Evolutionary conservation across 352 stramenopile species (phyloP), one percentile per base, ranked within the genome.

Genomic region (Phytopythium chamaehyphon): DNA sequence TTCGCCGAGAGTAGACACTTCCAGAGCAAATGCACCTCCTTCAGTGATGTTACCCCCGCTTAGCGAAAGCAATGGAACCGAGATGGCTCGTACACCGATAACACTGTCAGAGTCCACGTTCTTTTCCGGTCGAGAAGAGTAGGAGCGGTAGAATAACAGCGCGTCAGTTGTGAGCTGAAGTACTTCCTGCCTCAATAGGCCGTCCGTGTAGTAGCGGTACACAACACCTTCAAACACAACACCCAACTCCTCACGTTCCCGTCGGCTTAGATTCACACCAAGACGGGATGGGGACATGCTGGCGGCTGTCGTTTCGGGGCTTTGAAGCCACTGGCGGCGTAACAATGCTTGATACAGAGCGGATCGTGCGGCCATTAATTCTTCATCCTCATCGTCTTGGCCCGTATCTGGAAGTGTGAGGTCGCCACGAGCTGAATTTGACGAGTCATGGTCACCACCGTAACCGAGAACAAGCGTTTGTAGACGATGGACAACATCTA

Each of bases 1-100:
- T 44, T 92, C 78, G 0, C 74, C 74, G 44, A 92, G 82, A 16
- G 73, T 90, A 38, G 69, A 85, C 52, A 92, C 78, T 51, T 88
- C 70, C 12, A 92, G 56, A 16, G 69, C 76, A 57, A 77, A 92
- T 40, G 64, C 73, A 7, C 71, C 59, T 21, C 57, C 52, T 15
- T 46, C 46, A 21, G 57, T 45, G 14, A 16, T 33, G 43, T 61
- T 64, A 12, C 45, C 44, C 15, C 31, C 47, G 51, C 16, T 15
- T 35, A 21, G 14, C 4, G 47, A 21, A 0, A 53, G 12, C 38
- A 55, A 64, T 8, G 76, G 71, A 11, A 83, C 19, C 8, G 54
- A 24, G 3, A 74, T 57, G 18, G 62, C 62, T 28, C 75, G 67
- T 6, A 79, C 74, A 7, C 70, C 72, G 23, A 91, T 80, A 15